Conservation (phyloP, 352 stramenopile species). For the Globisporangium cystogenes region DNA sequence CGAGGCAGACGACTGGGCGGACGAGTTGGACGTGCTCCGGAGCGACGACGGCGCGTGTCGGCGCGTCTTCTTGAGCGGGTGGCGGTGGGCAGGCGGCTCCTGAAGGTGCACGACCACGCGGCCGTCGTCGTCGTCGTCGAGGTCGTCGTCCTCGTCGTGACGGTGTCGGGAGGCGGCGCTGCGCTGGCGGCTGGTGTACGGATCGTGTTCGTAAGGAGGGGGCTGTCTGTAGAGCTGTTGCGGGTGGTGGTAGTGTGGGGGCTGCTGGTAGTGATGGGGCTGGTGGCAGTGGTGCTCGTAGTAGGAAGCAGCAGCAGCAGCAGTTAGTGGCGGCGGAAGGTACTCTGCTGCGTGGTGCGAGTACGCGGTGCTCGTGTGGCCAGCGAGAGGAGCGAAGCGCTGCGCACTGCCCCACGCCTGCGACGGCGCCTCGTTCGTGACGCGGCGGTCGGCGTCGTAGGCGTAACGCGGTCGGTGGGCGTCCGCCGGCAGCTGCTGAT, state of each 20-base stretch:
- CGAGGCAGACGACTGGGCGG: not conserved
- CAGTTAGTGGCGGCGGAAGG: not conserved
- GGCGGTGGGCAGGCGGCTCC: not conserved
- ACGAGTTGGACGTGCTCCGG: constrained; percentile 11
- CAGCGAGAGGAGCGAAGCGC: not conserved
- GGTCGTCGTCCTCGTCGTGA: constrained; percentile 1
- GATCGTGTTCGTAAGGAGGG: not conserved
- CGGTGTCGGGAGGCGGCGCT: not conserved
- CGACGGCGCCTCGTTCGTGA: not conserved
- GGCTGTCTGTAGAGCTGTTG: not conserved
- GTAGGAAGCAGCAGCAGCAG: not conserved
- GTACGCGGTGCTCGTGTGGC: not conserved
- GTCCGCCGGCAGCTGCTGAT: not conserved
- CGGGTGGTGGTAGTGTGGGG: not conserved
- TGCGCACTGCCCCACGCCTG: not conserved
- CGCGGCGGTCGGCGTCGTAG: not conserved
- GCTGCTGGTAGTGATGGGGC: not conserved
- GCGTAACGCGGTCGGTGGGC: too few relatives aligned
- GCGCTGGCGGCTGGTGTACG: not conserved
- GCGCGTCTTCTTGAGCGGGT: constrained; percentile 1
- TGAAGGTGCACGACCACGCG: constrained; percentile 2
- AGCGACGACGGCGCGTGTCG: constrained; percentile 6
- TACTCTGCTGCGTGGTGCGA: not conserved
- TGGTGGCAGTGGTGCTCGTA: not conserved
- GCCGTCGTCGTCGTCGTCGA: not conserved